Evolutionary conservation across 2,329 filamentous ascomycete species (phyloP), one percentile per base, ranked within the genome.

Genomic region (Mariannaea elegans): DNA sequence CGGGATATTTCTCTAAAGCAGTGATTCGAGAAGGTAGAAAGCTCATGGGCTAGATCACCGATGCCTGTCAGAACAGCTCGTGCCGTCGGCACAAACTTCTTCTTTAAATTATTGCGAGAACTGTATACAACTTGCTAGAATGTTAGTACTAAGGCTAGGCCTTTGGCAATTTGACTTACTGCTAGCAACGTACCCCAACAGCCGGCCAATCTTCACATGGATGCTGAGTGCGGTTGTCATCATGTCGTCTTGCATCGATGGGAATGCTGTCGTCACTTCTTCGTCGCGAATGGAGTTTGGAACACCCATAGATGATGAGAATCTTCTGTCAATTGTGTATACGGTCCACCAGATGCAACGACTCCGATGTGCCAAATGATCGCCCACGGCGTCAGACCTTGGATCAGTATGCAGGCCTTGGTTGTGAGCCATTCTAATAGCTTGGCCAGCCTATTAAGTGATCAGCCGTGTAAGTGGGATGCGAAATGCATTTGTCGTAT

Each of bases 271-370:
- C 7, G 38, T 55, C 12, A 60, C 49, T 34, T 60, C 51, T 16
- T 60, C 51, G 7, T 60, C 39, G 16, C 39, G 46, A 13, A 60
- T 32, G 19, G 50, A 42, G 31, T 51, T 51, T 14, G 57, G 46
- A 27, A 51, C 42, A n/a, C 57, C 57, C 51, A 60, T 55, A 14
- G 49, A 51, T 14, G 57, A 60, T 14, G 57, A 55, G n/a, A 60
- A 45, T 12, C 38, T 55, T 19, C 46, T 38, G 13, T 60, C 57
- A 4, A 60, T 21, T 19, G 39, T 31, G 34, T 60, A 60, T n/a
- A 56, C 18, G 14, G 57, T 60, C 57, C 57, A 60, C 57, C 57
- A 60, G 21, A 60, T 42, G 24, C 29, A 38, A 13, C 46, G 46
- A 7, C 51, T 38, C 38, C 50, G 51, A 8, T 55, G 32, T 18